Percentiles rank a stretch among this genome's conserved stretches.
These are phyloP conservation scores for Populus hybrid DNA, from an alignment of 441 rosid genomes.

Conservation along the genomic window DNA sequence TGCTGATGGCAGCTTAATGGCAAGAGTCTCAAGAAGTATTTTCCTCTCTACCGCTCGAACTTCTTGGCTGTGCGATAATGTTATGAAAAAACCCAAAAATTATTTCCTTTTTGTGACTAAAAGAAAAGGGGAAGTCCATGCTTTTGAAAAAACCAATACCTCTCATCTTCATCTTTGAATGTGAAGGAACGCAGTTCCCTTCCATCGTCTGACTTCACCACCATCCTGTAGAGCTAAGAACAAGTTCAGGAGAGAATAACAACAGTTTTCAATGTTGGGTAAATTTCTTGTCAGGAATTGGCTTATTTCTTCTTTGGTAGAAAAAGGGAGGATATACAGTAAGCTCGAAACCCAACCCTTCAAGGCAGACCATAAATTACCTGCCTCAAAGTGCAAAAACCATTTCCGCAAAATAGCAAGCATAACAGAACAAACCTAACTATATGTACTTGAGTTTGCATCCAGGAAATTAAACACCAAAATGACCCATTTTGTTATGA, in stretches of 20 bases:
- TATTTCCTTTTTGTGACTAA: background rate
- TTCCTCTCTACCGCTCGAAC: constrained; percentile 91
- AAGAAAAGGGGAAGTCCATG: background rate
- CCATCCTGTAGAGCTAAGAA: constrained; percentile 86
- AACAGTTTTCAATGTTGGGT: background rate
- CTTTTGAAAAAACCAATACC: constrained; percentile 29
- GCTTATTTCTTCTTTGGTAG: background rate
- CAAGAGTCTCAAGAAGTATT: constrained; percentile 77
- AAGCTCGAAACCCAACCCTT: background rate
- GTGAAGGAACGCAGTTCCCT: constrained; percentile 72
- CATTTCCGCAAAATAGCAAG: background rate
- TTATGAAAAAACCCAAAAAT: background rate
- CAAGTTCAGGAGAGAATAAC: constrained; percentile 36
- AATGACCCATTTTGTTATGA: background rate
- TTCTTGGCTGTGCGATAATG: constrained; percentile 66
- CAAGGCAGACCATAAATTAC: background rate
- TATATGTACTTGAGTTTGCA: background rate
- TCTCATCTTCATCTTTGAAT: constrained; percentile 87
- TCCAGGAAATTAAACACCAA: background rate
- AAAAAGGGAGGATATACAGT: background rate
- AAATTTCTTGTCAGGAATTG: background rate
- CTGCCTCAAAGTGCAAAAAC: background rate
- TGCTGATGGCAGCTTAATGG: constrained; percentile 58
- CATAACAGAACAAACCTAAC: background rate
- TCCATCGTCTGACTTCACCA: constrained; percentile 74